A percentile compares a stretch with the other conserved stretches of the same genome.
Conservation (phyloP, 2,329 filamentous ascomycete species). For the Pestalotiopsis sp. region DNA sequence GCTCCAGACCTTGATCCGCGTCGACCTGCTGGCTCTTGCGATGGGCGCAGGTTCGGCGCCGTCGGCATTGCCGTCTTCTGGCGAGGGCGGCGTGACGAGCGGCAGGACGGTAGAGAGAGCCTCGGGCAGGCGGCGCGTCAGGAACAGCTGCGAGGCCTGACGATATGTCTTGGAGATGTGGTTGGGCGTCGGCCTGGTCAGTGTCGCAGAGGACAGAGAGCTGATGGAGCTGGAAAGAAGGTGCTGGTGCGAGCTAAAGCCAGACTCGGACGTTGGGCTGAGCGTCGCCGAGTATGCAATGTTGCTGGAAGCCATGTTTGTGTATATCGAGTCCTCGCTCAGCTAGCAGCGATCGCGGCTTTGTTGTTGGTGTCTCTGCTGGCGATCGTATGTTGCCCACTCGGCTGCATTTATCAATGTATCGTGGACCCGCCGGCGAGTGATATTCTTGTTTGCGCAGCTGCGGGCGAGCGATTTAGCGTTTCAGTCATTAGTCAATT, state of each 20-base stretch:
- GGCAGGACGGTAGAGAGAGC: conserved; percentile 83
- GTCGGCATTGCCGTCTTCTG: conserved; percentile 37
- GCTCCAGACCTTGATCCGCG: conserved; percentile 94
- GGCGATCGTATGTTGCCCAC: neutral
- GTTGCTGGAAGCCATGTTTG: conserved; percentile 8
- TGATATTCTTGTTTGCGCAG: neutral
- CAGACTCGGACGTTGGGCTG: neutral
- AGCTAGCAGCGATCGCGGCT: neutral
- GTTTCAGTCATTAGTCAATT: neutral
- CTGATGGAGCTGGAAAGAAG: conserved; percentile 67
- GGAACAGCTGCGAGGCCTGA: conserved; percentile 89
- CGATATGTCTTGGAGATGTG: conserved; percentile 91
- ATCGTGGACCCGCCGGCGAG: neutral
- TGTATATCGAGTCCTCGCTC: too few relatives aligned
- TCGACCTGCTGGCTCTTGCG: conserved; percentile 76
- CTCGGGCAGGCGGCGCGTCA: conserved; percentile 91
- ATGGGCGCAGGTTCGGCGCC: conserved; percentile 67
- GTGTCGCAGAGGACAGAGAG: conserved; percentile 60
- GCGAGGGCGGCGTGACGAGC: conserved; percentile 65
- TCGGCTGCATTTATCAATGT: neutral
- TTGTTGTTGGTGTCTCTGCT: neutral
- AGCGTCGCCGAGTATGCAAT: conserved; percentile 9
- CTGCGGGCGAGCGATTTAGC: neutral
- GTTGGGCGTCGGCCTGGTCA: conserved; percentile 63
- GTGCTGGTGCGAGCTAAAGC: conserved; percentile 17